Base-by-base conservation (phyloP, 2,329 filamentous ascomycete species). In the Dothistroma pini region DNA sequence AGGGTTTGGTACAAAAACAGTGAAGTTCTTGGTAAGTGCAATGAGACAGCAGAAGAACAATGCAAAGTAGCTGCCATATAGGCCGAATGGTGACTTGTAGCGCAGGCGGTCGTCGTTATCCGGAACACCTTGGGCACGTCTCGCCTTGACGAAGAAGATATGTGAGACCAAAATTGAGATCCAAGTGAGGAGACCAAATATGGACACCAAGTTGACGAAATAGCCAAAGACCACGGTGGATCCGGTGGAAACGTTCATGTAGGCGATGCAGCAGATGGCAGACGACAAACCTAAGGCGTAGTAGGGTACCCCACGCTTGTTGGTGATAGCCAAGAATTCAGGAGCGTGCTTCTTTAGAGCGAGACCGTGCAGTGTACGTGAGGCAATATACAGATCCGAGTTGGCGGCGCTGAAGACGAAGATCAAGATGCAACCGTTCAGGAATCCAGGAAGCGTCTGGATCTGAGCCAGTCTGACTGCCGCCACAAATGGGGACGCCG, bases 21-120 rank as follows among this genome's bases (percentile, higher is more conserved):
- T 81, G 76, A 86, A 95, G 80, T 91, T 93, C 83, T 95, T 96
- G 71, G 90, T 93, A 56, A 96, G 72, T 1, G 88, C 84, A 63
- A 95, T 89, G 35, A 95, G 72, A 70, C 83, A 81, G 76, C 89
- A 91, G 77, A 91, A 87, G 70, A 80, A 78, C 1, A 95, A 80
- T 0, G 88, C 88, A 61, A 79, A 78, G 71, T 86, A 86, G 0
- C 87, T 91, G 11, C 90, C 91, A 63, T 74, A 83, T 41, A 86
- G 76, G n/a, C 90, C 89, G 16, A 93, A 81, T 0, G 90, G 90
- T 0, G 90, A 88, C 16, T 81, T 44, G 87, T 89, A 75, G 29
- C 77, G 75, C 64, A 81, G 68, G n/a, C 58, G 59, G 12, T 49
- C 38, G 60, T 72, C 68, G 29, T 75, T 72, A 11, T 78, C 71